Percentiles rank a stretch among this genome's conserved stretches.
Conservation (phyloP, 169 alveolate genomes). For the Cryptosporidium parvum region DNA sequence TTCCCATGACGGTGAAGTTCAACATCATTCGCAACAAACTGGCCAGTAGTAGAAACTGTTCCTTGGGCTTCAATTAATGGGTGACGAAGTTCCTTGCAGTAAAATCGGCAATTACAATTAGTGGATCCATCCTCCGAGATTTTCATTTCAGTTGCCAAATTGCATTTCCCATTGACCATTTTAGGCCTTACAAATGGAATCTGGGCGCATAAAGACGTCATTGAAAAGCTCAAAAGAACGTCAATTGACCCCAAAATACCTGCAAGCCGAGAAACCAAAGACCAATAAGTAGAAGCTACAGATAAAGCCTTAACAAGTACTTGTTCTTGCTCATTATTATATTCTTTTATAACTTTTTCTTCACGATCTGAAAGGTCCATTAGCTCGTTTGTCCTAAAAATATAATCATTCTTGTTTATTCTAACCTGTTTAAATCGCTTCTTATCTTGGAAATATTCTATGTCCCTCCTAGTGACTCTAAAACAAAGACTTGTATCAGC, state of each 20-base stretch:
- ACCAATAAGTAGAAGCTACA: conserved; percentile 95
- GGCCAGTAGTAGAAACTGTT: conserved; percentile 77
- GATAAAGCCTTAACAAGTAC: conserved; percentile 91
- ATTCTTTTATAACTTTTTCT: conserved; percentile 84
- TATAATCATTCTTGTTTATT: conserved; percentile 88
- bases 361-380: conserved; percentile 84
- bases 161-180: conserved; percentile 78
- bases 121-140: conserved; percentile 73
- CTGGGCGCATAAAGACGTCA: conserved; percentile 88
- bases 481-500: conserved; percentile 86
- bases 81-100: conserved; percentile 85
- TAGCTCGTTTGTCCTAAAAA: conserved; percentile 89
- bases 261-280: conserved; percentile 91
- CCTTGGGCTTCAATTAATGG: conserved; percentile 86
- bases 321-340: conserved; percentile 85
- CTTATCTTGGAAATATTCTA: conserved; percentile 74
- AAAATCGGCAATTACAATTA: conserved; percentile 47
- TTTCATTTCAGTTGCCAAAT: not conserved
- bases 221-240: conserved; percentile 93
- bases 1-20: conserved; percentile 84
- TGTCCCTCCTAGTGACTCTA: conserved; percentile 88
- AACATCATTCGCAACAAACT: conserved; percentile 90
- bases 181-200: conserved; percentile 90
- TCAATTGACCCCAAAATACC: conserved; percentile 92
- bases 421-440: conserved; percentile 81